These are phyloP conservation scores for Pythium brachiatum DNA, from an alignment of 352 stramenopile species.

Conservation along the genomic window DNA sequence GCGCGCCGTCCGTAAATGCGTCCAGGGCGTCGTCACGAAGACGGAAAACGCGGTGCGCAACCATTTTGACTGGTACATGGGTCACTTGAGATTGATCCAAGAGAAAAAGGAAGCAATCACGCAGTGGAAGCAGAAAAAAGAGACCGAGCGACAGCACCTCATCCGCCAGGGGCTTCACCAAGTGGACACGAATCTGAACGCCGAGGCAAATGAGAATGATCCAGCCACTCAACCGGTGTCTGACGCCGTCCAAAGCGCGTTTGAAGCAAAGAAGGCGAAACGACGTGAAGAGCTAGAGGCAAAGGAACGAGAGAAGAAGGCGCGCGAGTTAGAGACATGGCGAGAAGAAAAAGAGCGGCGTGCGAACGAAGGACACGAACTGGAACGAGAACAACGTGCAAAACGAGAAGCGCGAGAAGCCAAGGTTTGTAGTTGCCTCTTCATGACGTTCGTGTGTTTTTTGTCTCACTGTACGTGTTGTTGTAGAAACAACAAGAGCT, in stretches of 20 bases:
- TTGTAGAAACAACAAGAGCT: conserved; percentile 39
- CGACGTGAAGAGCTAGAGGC: conserved; percentile 12
- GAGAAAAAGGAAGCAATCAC: conserved; percentile 62
- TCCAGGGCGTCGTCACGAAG: conserved; percentile 50
- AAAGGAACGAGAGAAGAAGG: conserved; percentile 29
- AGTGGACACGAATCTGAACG: neutral
- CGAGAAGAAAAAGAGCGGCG: conserved; percentile 43
- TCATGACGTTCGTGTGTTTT: neutral
- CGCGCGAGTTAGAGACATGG: conserved; percentile 37
- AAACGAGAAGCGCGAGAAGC: conserved; percentile 43
- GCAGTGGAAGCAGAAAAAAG: conserved; percentile 55
- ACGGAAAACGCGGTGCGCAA: conserved; percentile 47
- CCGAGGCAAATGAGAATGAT: neutral
- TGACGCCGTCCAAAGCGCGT: neutral
- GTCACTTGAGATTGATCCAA: conserved; percentile 44
- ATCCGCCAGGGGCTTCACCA: conserved; percentile 41
- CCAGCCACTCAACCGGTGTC: neutral
- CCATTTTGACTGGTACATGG: conserved; percentile 72
- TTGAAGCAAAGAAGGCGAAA: conserved; percentile 5
- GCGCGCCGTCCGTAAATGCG: conserved; percentile 50
- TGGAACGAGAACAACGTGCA: conserved; percentile 28
- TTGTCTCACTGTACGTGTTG: neutral
- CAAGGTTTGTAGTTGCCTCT: conserved; percentile 32
- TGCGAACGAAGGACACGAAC: conserved; percentile 28
- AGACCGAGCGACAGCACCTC: conserved; percentile 40